Base-by-base conservation (phyloP, 495 filamentous ascomycete genomes). In the Hypoxylon fragiforme region DNA sequence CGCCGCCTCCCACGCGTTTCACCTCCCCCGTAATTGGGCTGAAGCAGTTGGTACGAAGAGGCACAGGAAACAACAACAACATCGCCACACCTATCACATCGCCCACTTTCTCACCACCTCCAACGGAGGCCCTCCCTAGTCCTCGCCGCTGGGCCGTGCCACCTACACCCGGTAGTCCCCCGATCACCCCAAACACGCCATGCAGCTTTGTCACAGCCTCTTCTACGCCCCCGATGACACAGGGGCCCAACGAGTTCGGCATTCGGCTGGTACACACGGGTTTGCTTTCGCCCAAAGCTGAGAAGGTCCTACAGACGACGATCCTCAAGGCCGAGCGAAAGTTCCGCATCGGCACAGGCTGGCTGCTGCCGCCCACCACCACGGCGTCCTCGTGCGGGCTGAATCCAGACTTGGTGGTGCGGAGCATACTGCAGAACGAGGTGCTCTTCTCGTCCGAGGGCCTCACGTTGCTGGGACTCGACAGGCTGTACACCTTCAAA, bases 401-500 rank as follows among this genome's bases (percentile, higher is more conserved):
- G 1, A 74, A 76, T 0, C 65, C 56, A 15, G 76, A 87, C 52
- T 73, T 91, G 2, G 72, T 88, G 21, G 74, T 81, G 26, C 80
- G 84, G 41, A 89, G 86, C 7, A 76, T 88, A 19, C 62, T 75
- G 35, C 86, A 89, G 62, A 85, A 89, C 59, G 82, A 88, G 41
- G 72, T 85, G 22, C 70, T 90, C 46, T 90, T 86, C 73, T 79
- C 81, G 20, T 81, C 84, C n/a, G 85, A 86, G 38, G 84, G 83
- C 28, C 70, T 91, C 22, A 87, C 81, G 0, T 67, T 90, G 22
- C 69, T 90, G 0, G 82, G 81, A 12, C 78, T 90, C 35, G 86
- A 91, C 66, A 80, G 85, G 48, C 73, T 89, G 60, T 89, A 88
- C 69, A 88, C 81, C 35, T 85, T 91, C 73, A 87, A 88, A 61